Base-by-base conservation (phyloP, 768 basidiomycete species). In the Dacryopinax spathularia region DNA sequence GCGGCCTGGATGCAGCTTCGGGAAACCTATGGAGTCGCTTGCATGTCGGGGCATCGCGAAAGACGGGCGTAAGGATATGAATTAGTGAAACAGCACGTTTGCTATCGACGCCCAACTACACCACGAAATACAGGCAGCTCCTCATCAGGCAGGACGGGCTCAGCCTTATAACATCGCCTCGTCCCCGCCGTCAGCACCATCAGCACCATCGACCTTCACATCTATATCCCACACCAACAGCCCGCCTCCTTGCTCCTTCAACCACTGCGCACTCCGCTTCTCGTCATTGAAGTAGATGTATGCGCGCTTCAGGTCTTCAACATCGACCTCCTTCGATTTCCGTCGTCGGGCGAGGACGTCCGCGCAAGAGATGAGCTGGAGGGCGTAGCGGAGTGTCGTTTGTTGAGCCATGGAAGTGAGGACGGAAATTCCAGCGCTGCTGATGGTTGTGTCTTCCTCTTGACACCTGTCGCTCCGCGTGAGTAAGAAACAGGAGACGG, bases 271-370 rank as follows among this genome's bases (percentile, higher is more conserved):
- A 67, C 89, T 91, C 66, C 91, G 79, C 74, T 91, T 91, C 75
- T 93, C 91, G 72, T 95, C 92, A 81, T 91, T 87, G 74, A 95
- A 95, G 71, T 90, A 92, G 33, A 78, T 81, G 73, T 97, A 98
- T 1, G 86, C 89, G 62, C 87, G 79, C 60, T 88, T 76, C 33
- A 98, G 78, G 72, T 98, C 95, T 60, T 88, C 85, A 0, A 90
- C 87, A 37, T 87, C 90, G 10, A 98, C 93, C 33, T 79, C 77
- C 62, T 86, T 85, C 9, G 82, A 78, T 68, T 91, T 93, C 33
- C 95, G 83, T 70, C 91, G 87, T 66, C 83, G 80, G 5, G 95
- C 89, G 18, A 95, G 78, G 44, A 96, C 83, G 67, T 90, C 85
- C 0, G 89, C 90, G 59, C 91, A 92, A 1, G 94, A 93, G 67